These are phyloP conservation scores for Chaetomiaceae sp. DNA, from an alignment of 2,329 filamentous ascomycete species.

Conservation along the genomic window DNA sequence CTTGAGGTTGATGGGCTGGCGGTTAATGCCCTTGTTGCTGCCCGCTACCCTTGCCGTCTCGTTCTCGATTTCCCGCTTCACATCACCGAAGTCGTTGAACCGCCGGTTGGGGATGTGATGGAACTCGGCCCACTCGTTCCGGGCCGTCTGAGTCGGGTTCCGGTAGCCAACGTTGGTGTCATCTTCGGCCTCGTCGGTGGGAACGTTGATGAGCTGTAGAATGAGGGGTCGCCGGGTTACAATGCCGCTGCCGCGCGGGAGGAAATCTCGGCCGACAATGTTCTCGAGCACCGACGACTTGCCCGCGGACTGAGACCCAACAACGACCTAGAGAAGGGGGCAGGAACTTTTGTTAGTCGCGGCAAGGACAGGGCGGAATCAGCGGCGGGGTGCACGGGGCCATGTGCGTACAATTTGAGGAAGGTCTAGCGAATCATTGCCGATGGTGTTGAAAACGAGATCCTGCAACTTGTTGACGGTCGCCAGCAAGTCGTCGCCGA, in stretches of 20 bases:
- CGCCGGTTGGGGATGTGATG: constrained; percentile 89
- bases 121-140: constrained; percentile 86
- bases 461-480: constrained; percentile 99
- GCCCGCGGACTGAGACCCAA: constrained; percentile 95
- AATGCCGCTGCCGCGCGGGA: constrained; percentile 93
- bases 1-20: constrained; percentile 96
- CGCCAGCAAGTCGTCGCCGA: constrained; percentile 90
- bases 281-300: constrained; percentile 99
- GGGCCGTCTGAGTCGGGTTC: constrained; percentile 64
- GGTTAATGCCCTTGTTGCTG: constrained; percentile 97
- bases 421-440: constrained; percentile 94
- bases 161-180: constrained; percentile 68
- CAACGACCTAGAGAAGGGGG: constrained; percentile 67
- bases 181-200: constrained; percentile 66
- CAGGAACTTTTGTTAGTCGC: constrained; percentile 21
- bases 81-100: constrained; percentile 92
- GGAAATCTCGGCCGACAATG: constrained; percentile 94
- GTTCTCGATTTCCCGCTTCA: constrained; percentile 91
- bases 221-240: constrained; percentile 92
- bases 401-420: constrained; percentile 81
- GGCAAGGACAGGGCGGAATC: not conserved
- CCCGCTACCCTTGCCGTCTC: constrained; percentile 66
- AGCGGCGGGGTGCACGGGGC: not conserved
- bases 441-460: constrained; percentile 98
- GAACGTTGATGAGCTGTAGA: constrained; percentile 96